Base-by-base conservation (phyloP, 352 stramenopile species). In the Pythium aphanidermatum region DNA sequence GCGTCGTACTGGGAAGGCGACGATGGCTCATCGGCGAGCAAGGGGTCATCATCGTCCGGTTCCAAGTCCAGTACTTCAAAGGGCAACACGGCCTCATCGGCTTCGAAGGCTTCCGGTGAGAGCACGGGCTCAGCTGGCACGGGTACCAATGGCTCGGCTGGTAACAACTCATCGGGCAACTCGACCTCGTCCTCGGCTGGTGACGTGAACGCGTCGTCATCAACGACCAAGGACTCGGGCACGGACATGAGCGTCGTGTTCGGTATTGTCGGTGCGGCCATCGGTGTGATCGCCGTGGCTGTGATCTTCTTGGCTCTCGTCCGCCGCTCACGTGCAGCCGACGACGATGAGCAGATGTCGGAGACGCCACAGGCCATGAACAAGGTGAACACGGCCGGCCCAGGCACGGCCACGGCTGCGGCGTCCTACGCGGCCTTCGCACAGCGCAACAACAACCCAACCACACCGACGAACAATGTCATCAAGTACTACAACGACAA, bases 261-360 rank as follows among this genome's bases (percentile, higher is more conserved):
- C 26, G 76, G 66, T 11, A 88, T 88, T 41, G 82, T 88, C 29
- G 76, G 76, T 11, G 76, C 73, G 12, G 74, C 76, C 2, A 88
- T 88, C 29, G 76, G 76, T 35, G 73, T 88, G n/a, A 86, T 88
- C 51, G 76, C 76, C 10, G 76, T 88, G 9, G 76, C 68, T 14
- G 65, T 88, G 3, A 88, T 88, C 33, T 88, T 88, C 56, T 58
- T 88, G 32, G 82, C 72, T 30, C 70, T 88, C 17, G 76, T 88
- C 49, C 76, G 76, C 35, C 76, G 76, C 33, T 88, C 76, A 27
- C 75, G 72, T n/a, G 64, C 70, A 1, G 64, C 70, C 14, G 71
- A 86, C 2, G 75, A 87, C 16, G 76, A 87, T 5, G 70, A 85
- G 2, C 70, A 83, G 10, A 46, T 51, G 41, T n/a, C 44, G 2